A percentile compares a stretch with the other conserved stretches of the same genome.
These are phyloP conservation scores for Malassezia equina DNA, from an alignment of 1,284 basidiomycete genomes.

Conservation along the genomic window DNA sequence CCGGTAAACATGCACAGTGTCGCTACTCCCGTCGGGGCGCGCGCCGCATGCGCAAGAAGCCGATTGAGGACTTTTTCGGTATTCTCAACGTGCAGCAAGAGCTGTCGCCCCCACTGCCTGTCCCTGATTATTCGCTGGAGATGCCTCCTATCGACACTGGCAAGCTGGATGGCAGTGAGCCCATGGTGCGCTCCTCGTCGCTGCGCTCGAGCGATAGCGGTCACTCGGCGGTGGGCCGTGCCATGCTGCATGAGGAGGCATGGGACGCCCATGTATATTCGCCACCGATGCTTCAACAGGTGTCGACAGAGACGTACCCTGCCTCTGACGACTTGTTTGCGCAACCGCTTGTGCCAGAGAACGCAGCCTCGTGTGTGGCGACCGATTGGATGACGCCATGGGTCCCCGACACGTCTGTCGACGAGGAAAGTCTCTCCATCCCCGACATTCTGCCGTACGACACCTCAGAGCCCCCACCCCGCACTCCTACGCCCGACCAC, in stretches of 20 bases:
- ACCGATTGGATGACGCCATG: background rate
- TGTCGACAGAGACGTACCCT: background rate
- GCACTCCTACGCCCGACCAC: background rate
- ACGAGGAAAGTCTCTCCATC: background rate
- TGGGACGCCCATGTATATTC: background rate
- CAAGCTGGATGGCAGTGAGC: background rate
- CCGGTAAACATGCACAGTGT: background rate
- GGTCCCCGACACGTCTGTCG: background rate
- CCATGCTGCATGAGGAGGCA: background rate
- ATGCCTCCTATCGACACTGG: slow-evolving; percentile 11
- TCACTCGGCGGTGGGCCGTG: background rate
- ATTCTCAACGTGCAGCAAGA: slow-evolving; percentile 2
- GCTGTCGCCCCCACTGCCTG: slow-evolving; percentile 5
- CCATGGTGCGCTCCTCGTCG: background rate
- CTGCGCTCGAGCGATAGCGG: background rate
- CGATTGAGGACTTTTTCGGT: slow-evolving; percentile 17
- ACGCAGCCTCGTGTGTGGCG: background rate
- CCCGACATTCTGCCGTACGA: background rate
- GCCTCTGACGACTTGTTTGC: background rate
- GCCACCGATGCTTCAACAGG: background rate
- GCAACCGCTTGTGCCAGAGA: background rate
- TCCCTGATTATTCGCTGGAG: slow-evolving; percentile 14
- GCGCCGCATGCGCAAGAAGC: background rate
- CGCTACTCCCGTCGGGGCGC: slow-evolving; percentile 13
- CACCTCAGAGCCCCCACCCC: background rate